These are phyloP conservation scores for Globisporangium acanthophoron DNA, from an alignment of 352 stramenopile genomes.

Conservation along the genomic window DNA sequence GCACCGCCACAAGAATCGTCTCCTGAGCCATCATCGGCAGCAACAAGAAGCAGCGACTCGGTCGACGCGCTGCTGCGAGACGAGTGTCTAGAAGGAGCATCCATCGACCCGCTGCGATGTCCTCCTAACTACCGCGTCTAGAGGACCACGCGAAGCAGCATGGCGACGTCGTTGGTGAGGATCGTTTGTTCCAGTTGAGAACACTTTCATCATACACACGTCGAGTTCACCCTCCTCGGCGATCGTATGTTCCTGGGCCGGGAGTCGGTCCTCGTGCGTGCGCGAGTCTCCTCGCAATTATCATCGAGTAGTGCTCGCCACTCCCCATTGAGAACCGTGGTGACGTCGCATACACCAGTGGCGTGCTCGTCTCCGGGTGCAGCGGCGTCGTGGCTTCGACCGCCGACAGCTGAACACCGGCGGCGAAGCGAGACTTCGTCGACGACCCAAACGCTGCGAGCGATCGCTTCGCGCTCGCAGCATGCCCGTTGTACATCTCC, in stretches of 20 bases:
- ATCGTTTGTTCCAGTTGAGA: no score
- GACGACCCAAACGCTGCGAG: slow-evolving; percentile 29
- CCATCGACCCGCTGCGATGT: no score
- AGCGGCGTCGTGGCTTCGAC: slow-evolving; percentile 6
- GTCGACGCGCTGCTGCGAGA: no score
- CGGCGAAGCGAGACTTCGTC: slow-evolving; percentile 22
- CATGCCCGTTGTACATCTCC: background rate
- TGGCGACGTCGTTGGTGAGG: no score
- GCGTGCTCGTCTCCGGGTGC: slow-evolving; percentile 20
- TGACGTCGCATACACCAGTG: slow-evolving; percentile 14
- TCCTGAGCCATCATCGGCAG: no score
- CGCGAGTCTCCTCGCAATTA: slow-evolving; percentile 21
- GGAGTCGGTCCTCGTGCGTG: slow-evolving; percentile 19
- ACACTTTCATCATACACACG: no score
- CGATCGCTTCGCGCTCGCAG: background rate
- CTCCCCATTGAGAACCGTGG: slow-evolving; percentile 21
- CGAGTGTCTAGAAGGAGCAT: no score
- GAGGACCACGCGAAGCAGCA: no score
- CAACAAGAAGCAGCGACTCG: no score
- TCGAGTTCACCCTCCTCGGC: slow-evolving; percentile 17
- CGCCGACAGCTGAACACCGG: background rate
- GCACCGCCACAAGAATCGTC: no score
- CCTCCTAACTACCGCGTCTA: no score
- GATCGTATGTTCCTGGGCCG: slow-evolving; percentile 34
- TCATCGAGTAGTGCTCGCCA: slow-evolving; percentile 32